A percentile compares a stretch with the other conserved stretches of the same genome.
These are phyloP conservation scores for Bipolaris oryzae DNA, from an alignment of 2,329 filamentous ascomycete species.

Conservation along the genomic window DNA sequence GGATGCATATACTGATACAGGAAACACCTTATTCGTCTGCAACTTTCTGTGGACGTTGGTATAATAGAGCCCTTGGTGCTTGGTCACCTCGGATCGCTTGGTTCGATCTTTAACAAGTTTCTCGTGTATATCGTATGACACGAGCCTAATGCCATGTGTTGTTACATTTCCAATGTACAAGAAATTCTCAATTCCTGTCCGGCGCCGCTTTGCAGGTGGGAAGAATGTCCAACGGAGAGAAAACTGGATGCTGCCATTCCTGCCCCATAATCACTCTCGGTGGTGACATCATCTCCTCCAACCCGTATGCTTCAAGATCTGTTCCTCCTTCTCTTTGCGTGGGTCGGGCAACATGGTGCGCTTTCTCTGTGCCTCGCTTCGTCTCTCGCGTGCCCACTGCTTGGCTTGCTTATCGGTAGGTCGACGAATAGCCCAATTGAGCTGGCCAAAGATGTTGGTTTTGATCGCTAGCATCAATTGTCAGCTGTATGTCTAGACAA, in stretches of 20 bases:
- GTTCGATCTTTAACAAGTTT: not conserved
- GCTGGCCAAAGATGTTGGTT: slow-evolving; percentile 41
- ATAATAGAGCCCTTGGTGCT: slow-evolving; percentile 5
- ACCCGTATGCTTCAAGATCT: slow-evolving; percentile 37
- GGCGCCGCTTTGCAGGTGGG: not conserved
- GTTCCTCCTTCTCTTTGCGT: slow-evolving; percentile 34
- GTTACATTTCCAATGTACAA: slow-evolving; percentile 17
- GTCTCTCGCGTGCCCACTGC: slow-evolving; percentile 33
- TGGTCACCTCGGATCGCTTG: slow-evolving; percentile 1
- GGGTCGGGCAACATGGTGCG: slow-evolving; percentile 30
- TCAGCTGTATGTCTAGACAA: slow-evolving; percentile 6
- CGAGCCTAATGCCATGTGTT: slow-evolving; percentile 14
- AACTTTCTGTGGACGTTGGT: not conserved
- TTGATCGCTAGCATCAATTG: slow-evolving; percentile 36
- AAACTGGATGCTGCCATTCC: not conserved
- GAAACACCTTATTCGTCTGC: slow-evolving; percentile 17
- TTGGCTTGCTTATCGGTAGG: slow-evolving; percentile 40
- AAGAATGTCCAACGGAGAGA: not conserved
- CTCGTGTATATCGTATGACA: slow-evolving; percentile 1
- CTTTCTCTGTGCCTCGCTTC: slow-evolving; percentile 18
- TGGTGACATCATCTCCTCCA: slow-evolving; percentile 28
- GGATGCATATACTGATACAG: slow-evolving; percentile 23
- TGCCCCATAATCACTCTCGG: not conserved
- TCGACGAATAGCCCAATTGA: slow-evolving; percentile 34
- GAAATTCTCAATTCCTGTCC: slow-evolving; percentile 5